These are phyloP conservation scores for Chalaropsis thielavioides DNA, from an alignment of 2,329 filamentous ascomycete genomes.

Conservation along the genomic window DNA sequence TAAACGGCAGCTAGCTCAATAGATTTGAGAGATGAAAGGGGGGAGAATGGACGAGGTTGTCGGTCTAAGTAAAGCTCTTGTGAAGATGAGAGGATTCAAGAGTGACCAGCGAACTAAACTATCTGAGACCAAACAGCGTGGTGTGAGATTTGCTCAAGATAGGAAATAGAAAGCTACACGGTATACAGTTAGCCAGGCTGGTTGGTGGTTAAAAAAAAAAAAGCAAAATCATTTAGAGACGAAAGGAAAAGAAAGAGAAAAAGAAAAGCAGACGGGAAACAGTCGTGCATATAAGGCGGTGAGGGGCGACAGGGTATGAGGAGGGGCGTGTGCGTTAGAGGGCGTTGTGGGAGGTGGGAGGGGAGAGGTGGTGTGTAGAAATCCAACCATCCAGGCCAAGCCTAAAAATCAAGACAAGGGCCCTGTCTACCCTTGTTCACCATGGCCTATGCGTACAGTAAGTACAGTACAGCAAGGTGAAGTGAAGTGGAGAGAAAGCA, in stretches of 20 bases:
- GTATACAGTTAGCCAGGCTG: conserved; percentile 1
- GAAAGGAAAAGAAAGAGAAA: background rate
- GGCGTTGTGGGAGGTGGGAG: background rate
- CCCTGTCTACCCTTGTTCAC: background rate
- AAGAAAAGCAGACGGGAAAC: background rate
- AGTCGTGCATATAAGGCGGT: conserved; percentile 5
- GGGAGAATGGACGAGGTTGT: background rate
- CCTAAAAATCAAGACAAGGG: conserved; percentile 1
- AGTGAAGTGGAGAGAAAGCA: background rate
- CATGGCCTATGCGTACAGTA: background rate
- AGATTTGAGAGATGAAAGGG: background rate
- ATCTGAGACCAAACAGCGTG: background rate
- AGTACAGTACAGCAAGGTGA: background rate
- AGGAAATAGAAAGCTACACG: background rate
- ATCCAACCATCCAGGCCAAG: background rate
- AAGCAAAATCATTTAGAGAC: background rate
- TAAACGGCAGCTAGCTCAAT: conserved; percentile 39
- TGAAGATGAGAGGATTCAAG: background rate
- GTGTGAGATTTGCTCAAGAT: background rate
- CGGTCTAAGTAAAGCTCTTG: background rate
- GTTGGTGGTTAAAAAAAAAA: background rate
- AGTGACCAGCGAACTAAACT: background rate
- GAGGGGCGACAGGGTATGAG: conserved; percentile 1
- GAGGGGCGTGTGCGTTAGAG: background rate
- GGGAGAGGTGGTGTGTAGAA: background rate